phyloP scores from a whole-genome alignment of 2,329 filamentous ascomycete genomes.

The Sporothrix curviconia region DNA sequence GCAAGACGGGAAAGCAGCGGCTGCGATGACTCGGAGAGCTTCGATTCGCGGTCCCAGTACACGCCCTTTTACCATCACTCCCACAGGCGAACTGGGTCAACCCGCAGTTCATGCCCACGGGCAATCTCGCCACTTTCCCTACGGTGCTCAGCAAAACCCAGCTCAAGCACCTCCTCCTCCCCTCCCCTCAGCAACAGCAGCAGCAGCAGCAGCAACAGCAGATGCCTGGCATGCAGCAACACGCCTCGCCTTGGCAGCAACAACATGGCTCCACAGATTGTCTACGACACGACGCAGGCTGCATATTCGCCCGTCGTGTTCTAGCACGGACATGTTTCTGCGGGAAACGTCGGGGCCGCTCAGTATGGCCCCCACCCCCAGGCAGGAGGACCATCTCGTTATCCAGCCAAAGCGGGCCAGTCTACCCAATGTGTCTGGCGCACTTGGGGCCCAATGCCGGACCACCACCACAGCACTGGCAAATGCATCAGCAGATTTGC shows the following conservation, averaged over 20 bases:
- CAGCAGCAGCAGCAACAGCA: conserved; percentile 1
- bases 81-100: conserved; percentile 52
- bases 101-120: conserved; percentile 43
- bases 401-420: conserved; percentile 6
- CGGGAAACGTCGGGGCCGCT: conserved; percentile 38
- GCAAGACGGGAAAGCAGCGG: conserved; percentile 57
- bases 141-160: not conserved
- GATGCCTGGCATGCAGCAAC: not conserved
- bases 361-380: conserved; percentile 32
- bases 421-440: too few relatives aligned
- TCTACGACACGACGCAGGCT: conserved; percentile 39
- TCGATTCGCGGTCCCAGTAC: conserved; percentile 62
- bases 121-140: not conserved
- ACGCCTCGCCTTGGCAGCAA: conserved; percentile 17
- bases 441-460: conserved; percentile 27
- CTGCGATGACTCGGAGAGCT: conserved; percentile 59
- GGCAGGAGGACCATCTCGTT: conserved; percentile 8
- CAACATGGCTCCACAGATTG: conserved; percentile 37
- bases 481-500: conserved; percentile 19
- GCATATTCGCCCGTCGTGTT: conserved; percentile 38
- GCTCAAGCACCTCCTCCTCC: too few relatives aligned
- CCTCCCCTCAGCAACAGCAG: not conserved
- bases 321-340: conserved; percentile 35
- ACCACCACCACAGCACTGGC: conserved; percentile 31
- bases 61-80: conserved; percentile 56